Evolutionary conservation across 345 rosid genomes (phyloP).

Genomic region (Anacardium occidentale): DNA sequence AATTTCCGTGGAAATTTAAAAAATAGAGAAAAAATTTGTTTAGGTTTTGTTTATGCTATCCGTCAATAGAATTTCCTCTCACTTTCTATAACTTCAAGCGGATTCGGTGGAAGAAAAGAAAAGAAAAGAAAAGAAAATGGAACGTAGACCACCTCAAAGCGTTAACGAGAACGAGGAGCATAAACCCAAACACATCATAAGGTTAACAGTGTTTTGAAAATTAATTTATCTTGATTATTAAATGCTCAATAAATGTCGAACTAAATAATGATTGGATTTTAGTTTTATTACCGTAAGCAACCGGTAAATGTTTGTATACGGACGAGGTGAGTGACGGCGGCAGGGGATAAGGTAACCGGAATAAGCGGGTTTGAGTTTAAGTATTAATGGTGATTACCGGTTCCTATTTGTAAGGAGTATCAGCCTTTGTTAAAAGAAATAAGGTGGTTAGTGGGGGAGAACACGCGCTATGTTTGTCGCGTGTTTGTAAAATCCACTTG

Average conservation of each 20-base stretch:
- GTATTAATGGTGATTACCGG: constrained; percentile 30
- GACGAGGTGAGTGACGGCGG: constrained; percentile 25
- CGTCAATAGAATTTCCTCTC: constrained; percentile 5
- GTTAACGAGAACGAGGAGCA: not conserved
- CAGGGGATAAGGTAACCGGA: constrained; percentile 17
- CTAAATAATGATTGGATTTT: not conserved
- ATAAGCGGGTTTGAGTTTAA: constrained; percentile 22
- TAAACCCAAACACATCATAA: not conserved
- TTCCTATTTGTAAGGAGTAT: constrained; percentile 30
- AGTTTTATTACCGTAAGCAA: constrained; percentile 15
- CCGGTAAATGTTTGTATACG: constrained; percentile 27
- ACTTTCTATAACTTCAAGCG: constrained; percentile 25
- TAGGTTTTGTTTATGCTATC: constrained; percentile 5
- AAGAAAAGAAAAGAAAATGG: constrained; percentile 20
- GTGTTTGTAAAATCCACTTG: not conserved
- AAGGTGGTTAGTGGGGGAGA: not conserved
- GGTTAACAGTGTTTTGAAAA: not conserved
- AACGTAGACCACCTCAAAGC: constrained; percentile 34
- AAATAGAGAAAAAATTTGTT: constrained; percentile 13
- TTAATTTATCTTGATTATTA: not conserved
- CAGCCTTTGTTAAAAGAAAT: constrained; percentile 14
- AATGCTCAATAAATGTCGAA: not conserved
- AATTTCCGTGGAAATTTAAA: constrained; percentile 16
- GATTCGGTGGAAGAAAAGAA: constrained; percentile 33
- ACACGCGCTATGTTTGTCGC: not conserved